A percentile compares a stretch with the other conserved stretches of the same genome.
Conservation (phyloP, 495 filamentous ascomycete species). For the Achaetomiella virescens region DNA sequence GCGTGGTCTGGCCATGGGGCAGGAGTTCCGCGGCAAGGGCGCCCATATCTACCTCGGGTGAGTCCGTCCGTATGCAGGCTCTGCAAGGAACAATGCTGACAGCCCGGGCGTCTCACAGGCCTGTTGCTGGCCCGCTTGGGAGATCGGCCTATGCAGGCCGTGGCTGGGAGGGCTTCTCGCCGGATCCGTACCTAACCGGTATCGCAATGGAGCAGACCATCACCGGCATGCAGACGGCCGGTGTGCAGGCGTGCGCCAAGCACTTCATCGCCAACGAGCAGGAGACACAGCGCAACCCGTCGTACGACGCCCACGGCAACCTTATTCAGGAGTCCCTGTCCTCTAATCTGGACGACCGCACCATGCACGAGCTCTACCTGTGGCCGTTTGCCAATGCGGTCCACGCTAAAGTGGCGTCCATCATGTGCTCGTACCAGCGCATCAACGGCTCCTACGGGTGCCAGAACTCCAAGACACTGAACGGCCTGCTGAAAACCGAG, state of each 20-base stretch:
- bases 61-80: neutral
- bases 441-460: slow-evolving; percentile 62
- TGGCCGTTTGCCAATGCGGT: slow-evolving; percentile 67
- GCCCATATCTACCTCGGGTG: neutral
- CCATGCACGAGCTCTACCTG: slow-evolving; percentile 65
- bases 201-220: neutral
- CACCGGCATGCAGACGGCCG: neutral
- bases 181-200: neutral
- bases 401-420: slow-evolving; percentile 51
- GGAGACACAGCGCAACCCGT: slow-evolving; percentile 54
- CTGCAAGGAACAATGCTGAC: neutral
- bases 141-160: neutral
- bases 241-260: no score
- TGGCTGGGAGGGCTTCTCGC: neutral
- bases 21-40: neutral
- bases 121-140: neutral
- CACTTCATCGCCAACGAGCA: slow-evolving; percentile 64
- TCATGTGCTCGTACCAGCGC: slow-evolving; percentile 69
- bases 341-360: slow-evolving; percentile 60
- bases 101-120: neutral
- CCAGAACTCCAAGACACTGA: slow-evolving; percentile 55
- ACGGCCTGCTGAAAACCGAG: slow-evolving; percentile 59
- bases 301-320: slow-evolving; percentile 31
- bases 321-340: slow-evolving; percentile 52
- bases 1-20: neutral